Base-by-base conservation (phyloP, 148 eudicot genomes). In the Chenopodium album region DNA sequence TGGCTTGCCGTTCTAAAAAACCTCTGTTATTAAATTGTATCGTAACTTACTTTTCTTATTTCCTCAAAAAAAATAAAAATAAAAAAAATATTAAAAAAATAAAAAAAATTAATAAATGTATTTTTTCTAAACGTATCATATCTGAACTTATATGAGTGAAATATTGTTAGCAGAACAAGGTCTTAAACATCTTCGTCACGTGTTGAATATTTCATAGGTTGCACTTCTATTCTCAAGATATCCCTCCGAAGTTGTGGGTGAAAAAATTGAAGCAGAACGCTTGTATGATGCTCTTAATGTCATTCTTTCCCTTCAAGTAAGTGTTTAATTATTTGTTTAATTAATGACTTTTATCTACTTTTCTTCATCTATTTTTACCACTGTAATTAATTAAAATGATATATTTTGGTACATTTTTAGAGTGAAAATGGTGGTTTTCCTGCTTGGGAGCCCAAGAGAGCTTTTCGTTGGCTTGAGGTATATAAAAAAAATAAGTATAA, bases 201-300 rank as follows among this genome's bases (percentile, higher is more conserved):
- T 4, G n/a, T n/a, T 50, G 54, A 11, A 50, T 10, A 22, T 20
- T 56, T 56, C 28, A 22, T 67, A 92, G 96, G 80, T 69, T 76
- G 77, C 88, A 54, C 77, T 92, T 12, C 47, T 88, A 11, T 83
- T 86, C 50, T 87, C 96, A 26, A 90, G 86, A 85, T 82, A 88
- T 87, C 68, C 90, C 1, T 60, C 84, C 0, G 89, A 81, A 20
- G 67, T 90, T 44, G 91, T 88, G 8, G 97, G 97, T 16, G 85
- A 86, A 79, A 78, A 81, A 71, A 66, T 89, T 11, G 88, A 89
- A 75, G 60, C 78, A 20, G 84, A 88, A 54, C 81, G 82, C 29
- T 71, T 91, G 13, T 88, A 85, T 63, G 97, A 92, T 72, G 90
- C 94, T 11, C 92, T 91, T 11, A 91, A 91, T 85, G 90, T 91